Conservation (phyloP, 345 rosid species). For the Gossypium turneri region DNA sequence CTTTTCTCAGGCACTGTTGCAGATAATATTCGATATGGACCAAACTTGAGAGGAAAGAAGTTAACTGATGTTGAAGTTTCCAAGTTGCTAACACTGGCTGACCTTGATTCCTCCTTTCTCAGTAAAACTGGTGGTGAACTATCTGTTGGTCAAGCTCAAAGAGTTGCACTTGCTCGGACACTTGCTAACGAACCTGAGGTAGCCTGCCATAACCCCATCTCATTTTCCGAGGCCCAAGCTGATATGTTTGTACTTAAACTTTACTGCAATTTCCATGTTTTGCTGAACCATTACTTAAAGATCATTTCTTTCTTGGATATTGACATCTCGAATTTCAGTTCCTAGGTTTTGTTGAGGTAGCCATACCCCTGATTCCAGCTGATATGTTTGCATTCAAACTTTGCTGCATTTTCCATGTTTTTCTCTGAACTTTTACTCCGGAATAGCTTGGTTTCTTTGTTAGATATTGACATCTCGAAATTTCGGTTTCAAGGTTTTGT, state of each 20-base stretch:
- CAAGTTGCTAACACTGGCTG: constrained; percentile 65
- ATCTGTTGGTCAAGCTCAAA: constrained; percentile 88
- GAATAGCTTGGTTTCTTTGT: too few relatives aligned
- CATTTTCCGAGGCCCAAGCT: too few relatives aligned
- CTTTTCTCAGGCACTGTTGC: constrained; percentile 61
- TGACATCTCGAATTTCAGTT: not conserved
- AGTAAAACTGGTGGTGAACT: constrained; percentile 53
- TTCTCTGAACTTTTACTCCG: too few relatives aligned
- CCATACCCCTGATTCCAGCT: too few relatives aligned
- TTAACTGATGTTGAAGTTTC: constrained; percentile 47
- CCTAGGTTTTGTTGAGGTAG: constrained; percentile 45
- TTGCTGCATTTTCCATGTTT: too few relatives aligned
- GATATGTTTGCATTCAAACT: too few relatives aligned
- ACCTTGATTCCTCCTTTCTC: constrained; percentile 58
- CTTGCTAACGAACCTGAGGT: constrained; percentile 86
- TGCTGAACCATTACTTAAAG: not conserved
- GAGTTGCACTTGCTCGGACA: constrained; percentile 92
- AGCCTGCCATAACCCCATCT: not conserved
- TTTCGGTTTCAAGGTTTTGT: too few relatives aligned
- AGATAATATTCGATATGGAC: constrained; percentile 78
- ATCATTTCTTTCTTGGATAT: not conserved
- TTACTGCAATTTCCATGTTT: not conserved
- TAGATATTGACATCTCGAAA: too few relatives aligned
- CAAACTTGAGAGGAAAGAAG: constrained; percentile 62
- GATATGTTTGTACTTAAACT: not conserved